Base-by-base conservation (phyloP, 768 basidiomycete species). In the Kondoa malvinella region DNA sequence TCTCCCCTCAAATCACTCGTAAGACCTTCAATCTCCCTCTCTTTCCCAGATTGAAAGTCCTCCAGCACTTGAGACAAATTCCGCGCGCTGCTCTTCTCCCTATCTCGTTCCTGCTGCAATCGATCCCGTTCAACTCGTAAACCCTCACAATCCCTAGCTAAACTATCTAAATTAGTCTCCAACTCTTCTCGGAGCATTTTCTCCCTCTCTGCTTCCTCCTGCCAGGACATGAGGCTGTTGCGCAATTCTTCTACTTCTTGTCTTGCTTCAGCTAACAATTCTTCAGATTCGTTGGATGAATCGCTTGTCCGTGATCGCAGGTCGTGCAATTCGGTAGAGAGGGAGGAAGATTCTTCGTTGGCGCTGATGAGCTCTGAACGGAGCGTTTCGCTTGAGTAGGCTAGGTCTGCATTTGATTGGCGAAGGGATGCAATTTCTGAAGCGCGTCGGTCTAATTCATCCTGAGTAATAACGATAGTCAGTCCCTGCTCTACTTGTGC, bases 11-110 rank as follows among this genome's bases (percentile, higher is more conserved):
- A 80, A 8, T 86, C 86, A 70, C 86, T 81, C 0, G 87, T 70
- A 2, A 83, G 79, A 63, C 84, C 81, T 25, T 80, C 77, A 2
- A 97, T 79, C 76, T 99, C 94, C 67, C 86, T 85, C 65, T 95
- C 91, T 77, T 89, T 95, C 92, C 94, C 87, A 65, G 85, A 81
- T 78, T 97, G 91, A 78, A 97, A 99, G 77, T 97, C 95, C 74
- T 89, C 86, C 73, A 99, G 78, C 2, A 99, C 95, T 1, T 87
- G 86, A 76, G 96, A 89, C 68, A 99, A 76, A 77, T 97, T 97
- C 4, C 77, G 80, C 2, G 85, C 83, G 73, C 86, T 87, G 78
- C 89, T 86, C 70, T 80, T 69, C 66, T 74, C 74, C n/a, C 70
- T 50, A 31, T 75, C 74, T 25, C 70, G 56, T 50, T 75, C 75